A percentile compares a stretch with the other conserved stretches of the same genome.
Conservation (phyloP, 139 green algal species). For the Coccomyxa sp. region DNA sequence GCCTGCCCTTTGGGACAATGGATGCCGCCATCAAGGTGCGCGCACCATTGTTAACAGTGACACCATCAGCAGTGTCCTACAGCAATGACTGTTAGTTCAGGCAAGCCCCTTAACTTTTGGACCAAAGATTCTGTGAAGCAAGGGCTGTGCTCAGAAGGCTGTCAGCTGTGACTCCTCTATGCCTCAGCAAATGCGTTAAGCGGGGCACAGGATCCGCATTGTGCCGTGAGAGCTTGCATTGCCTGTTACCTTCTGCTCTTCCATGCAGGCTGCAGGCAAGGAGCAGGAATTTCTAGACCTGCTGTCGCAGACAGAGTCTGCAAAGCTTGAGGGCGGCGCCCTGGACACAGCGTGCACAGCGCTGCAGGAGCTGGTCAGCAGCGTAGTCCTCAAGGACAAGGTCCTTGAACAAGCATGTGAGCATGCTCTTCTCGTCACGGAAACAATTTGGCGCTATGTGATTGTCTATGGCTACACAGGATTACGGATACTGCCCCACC, state of each 20-base stretch:
- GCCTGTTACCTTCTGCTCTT: neutral
- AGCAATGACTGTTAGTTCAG: neutral
- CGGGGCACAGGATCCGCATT: neutral
- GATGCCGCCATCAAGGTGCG: conserved; percentile 55
- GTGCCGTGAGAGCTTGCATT: neutral
- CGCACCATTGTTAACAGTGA: neutral
- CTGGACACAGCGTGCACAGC: conserved; percentile 44
- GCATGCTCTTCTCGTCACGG: neutral
- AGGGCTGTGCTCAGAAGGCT: neutral
- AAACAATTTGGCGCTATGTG: too few relatives aligned
- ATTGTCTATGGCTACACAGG: too few relatives aligned
- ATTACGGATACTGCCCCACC: too few relatives aligned
- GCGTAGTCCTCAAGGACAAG: conserved; percentile 11
- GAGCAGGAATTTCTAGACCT: conserved; percentile 31
- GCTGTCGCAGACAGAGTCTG: conserved; percentile 31
- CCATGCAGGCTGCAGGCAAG: conserved; percentile 19
- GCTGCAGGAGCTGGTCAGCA: conserved; percentile 42
- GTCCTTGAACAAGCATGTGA: conserved; percentile 24
- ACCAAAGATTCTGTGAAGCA: too few relatives aligned
- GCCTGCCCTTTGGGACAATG: conserved; percentile 91
- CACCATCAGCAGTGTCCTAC: neutral
- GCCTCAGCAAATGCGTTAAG: neutral
- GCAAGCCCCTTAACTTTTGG: too few relatives aligned
- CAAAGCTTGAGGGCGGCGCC: conserved; percentile 14
- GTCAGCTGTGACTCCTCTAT: neutral